phyloP scores from a whole-genome alignment of 2,329 filamentous ascomycete genomes.

The Fusarium musae region DNA sequence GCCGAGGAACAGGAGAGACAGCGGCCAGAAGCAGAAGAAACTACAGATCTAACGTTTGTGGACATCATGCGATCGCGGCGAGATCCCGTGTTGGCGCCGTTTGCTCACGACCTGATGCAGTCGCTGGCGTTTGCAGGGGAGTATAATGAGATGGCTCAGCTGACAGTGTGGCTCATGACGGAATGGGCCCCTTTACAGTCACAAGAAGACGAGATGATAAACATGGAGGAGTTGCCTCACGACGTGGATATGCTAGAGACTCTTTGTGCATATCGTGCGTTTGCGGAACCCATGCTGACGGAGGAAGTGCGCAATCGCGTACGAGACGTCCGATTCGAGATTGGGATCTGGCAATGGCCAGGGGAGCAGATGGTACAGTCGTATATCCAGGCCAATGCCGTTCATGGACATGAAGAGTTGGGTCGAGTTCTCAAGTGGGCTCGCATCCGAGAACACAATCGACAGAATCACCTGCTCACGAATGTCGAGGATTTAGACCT shows the following conservation, averaged over 20 bases:
- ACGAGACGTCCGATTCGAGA: constrained; percentile 41
- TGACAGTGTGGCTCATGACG: constrained; percentile 68
- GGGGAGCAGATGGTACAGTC: constrained; percentile 49
- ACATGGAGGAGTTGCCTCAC: constrained; percentile 49
- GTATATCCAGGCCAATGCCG: constrained; percentile 45
- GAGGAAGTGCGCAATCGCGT: constrained; percentile 47
- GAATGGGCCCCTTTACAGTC: constrained; percentile 54
- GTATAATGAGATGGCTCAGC: constrained; percentile 64
- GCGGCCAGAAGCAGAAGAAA: constrained; percentile 33
- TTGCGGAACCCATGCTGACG: constrained; percentile 57
- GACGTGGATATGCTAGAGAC: constrained; percentile 51
- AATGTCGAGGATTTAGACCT: constrained; percentile 9
- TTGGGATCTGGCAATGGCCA: constrained; percentile 53
- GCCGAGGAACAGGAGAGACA: constrained; percentile 39
- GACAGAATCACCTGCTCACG: background rate
- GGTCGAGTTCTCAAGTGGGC: constrained; percentile 41
- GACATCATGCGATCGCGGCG: constrained; percentile 49
- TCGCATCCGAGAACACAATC: constrained; percentile 16
- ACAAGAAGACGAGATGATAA: constrained; percentile 51
- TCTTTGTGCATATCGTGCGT: constrained; percentile 60
- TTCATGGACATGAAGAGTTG: constrained; percentile 43
- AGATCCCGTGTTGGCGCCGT: constrained; percentile 52
- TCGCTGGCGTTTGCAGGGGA: constrained; percentile 71
- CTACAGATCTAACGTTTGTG: constrained; percentile 44
- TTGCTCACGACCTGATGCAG: constrained; percentile 69